Base-by-base conservation (phyloP, 2,329 filamentous ascomycete species). In the Pseudogymnoascus sp. region DNA sequence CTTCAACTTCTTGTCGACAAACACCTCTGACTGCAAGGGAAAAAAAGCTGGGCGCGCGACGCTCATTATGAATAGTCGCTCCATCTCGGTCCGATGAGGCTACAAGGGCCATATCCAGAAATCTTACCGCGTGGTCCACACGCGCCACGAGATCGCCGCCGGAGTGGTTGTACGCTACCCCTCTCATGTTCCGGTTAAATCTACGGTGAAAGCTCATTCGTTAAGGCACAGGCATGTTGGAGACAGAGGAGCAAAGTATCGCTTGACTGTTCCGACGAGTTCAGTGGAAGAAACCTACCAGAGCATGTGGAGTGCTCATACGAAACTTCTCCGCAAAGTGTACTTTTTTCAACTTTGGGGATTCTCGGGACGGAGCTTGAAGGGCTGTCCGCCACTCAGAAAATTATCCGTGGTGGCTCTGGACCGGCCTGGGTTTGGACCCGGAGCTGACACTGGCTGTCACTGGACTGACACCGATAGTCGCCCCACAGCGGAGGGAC, bases 181-280 rank as follows among this genome's bases (percentile, higher is more conserved):
- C 50, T 56, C 50, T 33, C 28, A 56, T 56, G 50, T 56, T 56
- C 50, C 50, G 50, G 50, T 33, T 56, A 56, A 56, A 56, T 33
- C 12, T 56, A 16, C 1, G 4, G 5, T n/a, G 16, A 11, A 33
- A 31, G 50, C 50, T 33, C 28, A 56, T 56, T 56, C 50, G 50
- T 31, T 56, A 18, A 18, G n/a, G n/a, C 25, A 33, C n/a, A 12
- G 50, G 16, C 25, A 56, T 18, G 8, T 31, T 16, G 28, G 50
- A 31, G n/a, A 18, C 3, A 4, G 11, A 56, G 50, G 50, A 56
- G 25, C 50, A 33, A 33, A 56, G 50, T 33, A 56, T 7, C 50
- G 25, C 50, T 33, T 56, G 12, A 33, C 4, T 18, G 5, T 18
- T 56, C 50, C 50, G n/a, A 56, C 28, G 25, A 18, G 33, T 31